Evolutionary conservation across 108 stramenopile species (phyloP).

Genomic region (Cyclotella atomus): DNA sequence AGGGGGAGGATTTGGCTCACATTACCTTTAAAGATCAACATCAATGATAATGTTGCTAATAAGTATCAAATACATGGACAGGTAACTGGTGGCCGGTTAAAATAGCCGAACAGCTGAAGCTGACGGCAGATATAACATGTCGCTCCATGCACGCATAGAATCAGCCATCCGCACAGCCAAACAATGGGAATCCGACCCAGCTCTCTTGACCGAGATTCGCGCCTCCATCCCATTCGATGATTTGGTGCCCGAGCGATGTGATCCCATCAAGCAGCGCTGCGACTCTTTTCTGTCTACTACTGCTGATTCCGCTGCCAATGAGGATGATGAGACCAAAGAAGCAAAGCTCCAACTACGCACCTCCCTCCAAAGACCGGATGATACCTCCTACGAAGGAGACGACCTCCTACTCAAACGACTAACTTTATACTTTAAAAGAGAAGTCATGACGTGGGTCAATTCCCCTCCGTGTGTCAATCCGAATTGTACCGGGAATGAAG

Average conservation of each 20-base stretch:
- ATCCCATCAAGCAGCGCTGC: slow-evolving; percentile 22
- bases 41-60: no score
- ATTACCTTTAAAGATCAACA: no score
- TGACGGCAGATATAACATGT: no score
- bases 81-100: no score
- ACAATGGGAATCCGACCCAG: slow-evolving; percentile 64
- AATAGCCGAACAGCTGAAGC: no score
- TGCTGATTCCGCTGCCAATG: neutral
- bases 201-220: slow-evolving; percentile 62
- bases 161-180: slow-evolving; percentile 57
- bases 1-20: no score
- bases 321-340: neutral
- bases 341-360: neutral
- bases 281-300: slow-evolving; percentile 5
- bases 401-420: slow-evolving; percentile 75
- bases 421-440: slow-evolving; percentile 67
- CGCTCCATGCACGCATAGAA: slow-evolving; percentile 44
- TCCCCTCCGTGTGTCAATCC: slow-evolving; percentile 61
- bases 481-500: slow-evolving; percentile 47
- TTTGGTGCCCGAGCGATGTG: slow-evolving; percentile 38
- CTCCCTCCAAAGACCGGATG: slow-evolving; percentile 13
- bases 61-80: no score
- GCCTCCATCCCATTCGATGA: slow-evolving; percentile 57
- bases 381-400: slow-evolving; percentile 52
- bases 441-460: slow-evolving; percentile 88